Evolutionary conservation across 2,329 filamentous ascomycete species (phyloP), one percentile per base, ranked within the genome.

Genomic region (Tolypocladium inflatum): DNA sequence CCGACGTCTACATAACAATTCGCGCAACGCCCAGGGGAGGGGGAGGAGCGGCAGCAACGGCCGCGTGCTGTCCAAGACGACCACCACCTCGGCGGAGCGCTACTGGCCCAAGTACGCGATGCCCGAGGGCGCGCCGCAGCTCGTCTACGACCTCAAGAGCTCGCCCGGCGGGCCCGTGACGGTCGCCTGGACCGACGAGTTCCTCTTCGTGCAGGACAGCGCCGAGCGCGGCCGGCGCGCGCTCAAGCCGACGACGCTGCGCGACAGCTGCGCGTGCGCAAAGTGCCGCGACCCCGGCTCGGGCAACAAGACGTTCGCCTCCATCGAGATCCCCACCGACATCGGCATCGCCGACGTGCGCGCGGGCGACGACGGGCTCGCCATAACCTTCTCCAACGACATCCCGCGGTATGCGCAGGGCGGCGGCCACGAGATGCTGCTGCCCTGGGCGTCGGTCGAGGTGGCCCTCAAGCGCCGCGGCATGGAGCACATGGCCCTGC

Each of bases 331-430:
- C 6, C 71, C 72, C 7, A 30, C 61, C 2, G 54, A 65, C 13
- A 72, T 78, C 35, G 55, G 61, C 15, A 67, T 78, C 23, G 59
- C 63, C 4, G 37, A 61, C 2, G 72, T 74, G 37, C 61, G 64
- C 2, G 55, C 70, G 1, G 63, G 63, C 19, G 64, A 73, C 0
- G 71, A 77, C 21, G 71, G 73, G 1, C 71, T 90, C 15, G 73
- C 77, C 23, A 71, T 93, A 9, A 67, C 73, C n/a, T 94, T 90
- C 85, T 65, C 70, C 7, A 66, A 73, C 55, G 79, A 82, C 59
- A 73, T 77, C 56, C 62, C 70, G 5, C 67, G 67, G 19, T 67
- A 68, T 26, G 61, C 60, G 3, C 30, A 8, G 43, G 59, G 60
- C 17, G 67, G 66, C 35, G 70, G 67, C 50, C 73, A 75, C 61